These are phyloP conservation scores for Ceratobasidium papillatum DNA, from an alignment of 1,284 basidiomycete species.

Conservation along the genomic window DNA sequence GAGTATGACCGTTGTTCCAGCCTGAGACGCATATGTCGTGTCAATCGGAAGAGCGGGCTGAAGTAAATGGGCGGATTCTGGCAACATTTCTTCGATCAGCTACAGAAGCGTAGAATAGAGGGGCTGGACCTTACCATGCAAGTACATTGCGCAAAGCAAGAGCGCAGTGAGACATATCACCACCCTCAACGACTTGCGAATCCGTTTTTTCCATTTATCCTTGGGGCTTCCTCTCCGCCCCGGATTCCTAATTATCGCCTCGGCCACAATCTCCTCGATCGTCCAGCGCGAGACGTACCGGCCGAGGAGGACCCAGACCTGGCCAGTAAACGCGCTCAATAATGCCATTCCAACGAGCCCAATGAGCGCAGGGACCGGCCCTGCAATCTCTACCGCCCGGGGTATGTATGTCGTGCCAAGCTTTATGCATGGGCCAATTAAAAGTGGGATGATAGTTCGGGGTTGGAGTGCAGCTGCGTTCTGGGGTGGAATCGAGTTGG, in stretches of 20 bases:
- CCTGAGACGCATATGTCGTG: slow-evolving; percentile 26
- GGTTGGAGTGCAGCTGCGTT: slow-evolving; percentile 27
- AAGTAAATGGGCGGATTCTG: slow-evolving; percentile 33
- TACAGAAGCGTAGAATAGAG: not conserved
- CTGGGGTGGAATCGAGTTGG: slow-evolving; percentile 6
- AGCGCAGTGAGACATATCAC: slow-evolving; percentile 27
- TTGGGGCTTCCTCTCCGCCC: slow-evolving; percentile 29
- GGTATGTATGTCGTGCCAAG: slow-evolving; percentile 38
- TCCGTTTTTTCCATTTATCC: slow-evolving; percentile 31
- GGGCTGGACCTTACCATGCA: slow-evolving; percentile 15
- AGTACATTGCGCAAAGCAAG: slow-evolving; percentile 28
- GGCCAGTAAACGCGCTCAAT: slow-evolving; percentile 32
- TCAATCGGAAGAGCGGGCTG: slow-evolving; percentile 26
- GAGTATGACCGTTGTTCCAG: slow-evolving; percentile 36
- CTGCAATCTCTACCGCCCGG: slow-evolving; percentile 28
- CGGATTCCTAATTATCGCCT: slow-evolving; percentile 33
- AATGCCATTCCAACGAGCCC: slow-evolving; percentile 35
- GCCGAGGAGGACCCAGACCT: slow-evolving; percentile 34
- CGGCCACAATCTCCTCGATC: slow-evolving; percentile 37
- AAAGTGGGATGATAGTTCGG: slow-evolving; percentile 11
- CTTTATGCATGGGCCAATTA: slow-evolving; percentile 27
- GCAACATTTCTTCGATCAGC: not conserved
- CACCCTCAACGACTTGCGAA: slow-evolving; percentile 12
- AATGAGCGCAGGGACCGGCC: slow-evolving; percentile 33
- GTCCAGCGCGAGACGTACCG: slow-evolving; percentile 38